Conservation (phyloP, 2,329 filamentous ascomycete genomes). For the Neofusicoccum cordaticola region DNA sequence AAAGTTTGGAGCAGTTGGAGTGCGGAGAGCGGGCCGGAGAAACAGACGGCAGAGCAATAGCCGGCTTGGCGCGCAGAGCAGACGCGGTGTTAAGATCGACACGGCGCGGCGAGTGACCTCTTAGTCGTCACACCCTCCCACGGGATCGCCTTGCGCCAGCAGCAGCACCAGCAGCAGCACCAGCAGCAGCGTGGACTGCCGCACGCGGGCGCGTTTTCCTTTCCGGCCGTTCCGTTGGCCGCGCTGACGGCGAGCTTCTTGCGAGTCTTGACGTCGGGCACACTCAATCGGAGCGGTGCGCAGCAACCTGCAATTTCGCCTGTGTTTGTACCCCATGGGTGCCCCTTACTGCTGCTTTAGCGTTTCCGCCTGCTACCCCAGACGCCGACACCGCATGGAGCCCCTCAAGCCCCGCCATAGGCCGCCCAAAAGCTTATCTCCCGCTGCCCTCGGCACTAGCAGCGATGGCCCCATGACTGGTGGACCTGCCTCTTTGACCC, state of each 20-base stretch:
- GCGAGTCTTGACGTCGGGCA: background rate
- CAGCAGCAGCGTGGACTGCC: background rate
- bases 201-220: background rate
- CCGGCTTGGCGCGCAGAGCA: background rate
- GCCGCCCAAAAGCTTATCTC: background rate
- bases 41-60: background rate
- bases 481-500: background rate
- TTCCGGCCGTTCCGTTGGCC: background rate
- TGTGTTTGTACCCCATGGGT: background rate
- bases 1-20: background rate
- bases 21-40: background rate
- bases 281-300: background rate
- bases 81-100: background rate
- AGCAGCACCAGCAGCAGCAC: background rate
- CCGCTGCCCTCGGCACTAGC: background rate
- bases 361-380: background rate
- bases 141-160: background rate
- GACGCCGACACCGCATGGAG: background rate
- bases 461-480: background rate
- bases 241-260: background rate
- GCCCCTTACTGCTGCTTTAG: background rate
- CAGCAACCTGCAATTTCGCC: background rate
- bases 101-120: background rate
- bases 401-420: background rate
- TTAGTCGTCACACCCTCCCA: background rate